Evolutionary conservation across 2,329 filamentous ascomycete genomes (phyloP), one percentile per base, ranked within the genome.

Genomic region (Aspergillus ochraceus): DNA sequence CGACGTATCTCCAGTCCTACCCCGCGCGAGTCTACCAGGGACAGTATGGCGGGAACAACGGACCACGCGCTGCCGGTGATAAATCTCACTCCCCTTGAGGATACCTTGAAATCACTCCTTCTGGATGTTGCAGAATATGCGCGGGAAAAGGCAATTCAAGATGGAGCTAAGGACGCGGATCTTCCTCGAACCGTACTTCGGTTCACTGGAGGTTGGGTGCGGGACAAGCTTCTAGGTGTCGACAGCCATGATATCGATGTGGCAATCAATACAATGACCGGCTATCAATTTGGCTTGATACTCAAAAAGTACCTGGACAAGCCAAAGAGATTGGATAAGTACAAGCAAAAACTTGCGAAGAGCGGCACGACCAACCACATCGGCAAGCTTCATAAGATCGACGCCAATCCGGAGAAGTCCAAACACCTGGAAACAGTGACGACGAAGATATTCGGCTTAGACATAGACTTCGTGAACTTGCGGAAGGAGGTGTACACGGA

Each of bases 391-490:
- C 90, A 97, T 81, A 96, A 92, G 75, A 94, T 97, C 66, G 89
- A 90, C 55, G 89, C 89, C 59, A 98, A 98, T 73, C 94, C 93
- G 0, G 92, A 97, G 70, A 97, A 97, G 78, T 97, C 92, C 20
- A 98, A 98, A 78, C 91, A 98, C 72, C 84, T 98, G 14, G 94
- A 96, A 76, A 98, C 94, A 0, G 90, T 92, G 52, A 96, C 92
- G 10, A 92, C 90, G 24, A 90, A 84, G 65, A 87, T 98, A 59
- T 88, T 97, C 70, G 92, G 90, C 0, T 83, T 96, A 52, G 94
- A 98, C 71, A 85, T 97, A 52, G 94, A 99, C 73, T 88, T 99
- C 71, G 95, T 99, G 68, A 99, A 98, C 73, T 80, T 98, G 51
- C 86, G 94, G 50, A 96, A 92, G 72, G 95, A 98, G 78, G 93